These are phyloP conservation scores for Sphaerulina musiva DNA, from an alignment of 2,329 filamentous ascomycete genomes.

Conservation along the genomic window DNA sequence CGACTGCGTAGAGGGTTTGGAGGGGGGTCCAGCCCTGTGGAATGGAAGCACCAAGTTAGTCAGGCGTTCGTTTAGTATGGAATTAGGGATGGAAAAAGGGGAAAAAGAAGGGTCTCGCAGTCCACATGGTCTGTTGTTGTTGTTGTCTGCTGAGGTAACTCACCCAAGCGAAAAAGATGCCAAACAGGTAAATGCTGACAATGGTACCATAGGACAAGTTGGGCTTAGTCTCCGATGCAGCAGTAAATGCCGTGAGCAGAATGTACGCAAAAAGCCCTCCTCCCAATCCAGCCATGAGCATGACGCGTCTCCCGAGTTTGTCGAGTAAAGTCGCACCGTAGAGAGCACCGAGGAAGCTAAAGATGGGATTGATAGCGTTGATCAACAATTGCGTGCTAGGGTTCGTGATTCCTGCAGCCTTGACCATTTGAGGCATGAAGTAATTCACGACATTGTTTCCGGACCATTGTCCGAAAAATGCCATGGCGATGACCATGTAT, in stretches of 20 bases:
- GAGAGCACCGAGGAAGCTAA: constrained; percentile 34
- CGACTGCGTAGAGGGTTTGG: constrained; percentile 37
- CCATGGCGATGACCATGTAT: constrained; percentile 37
- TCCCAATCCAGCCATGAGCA: constrained; percentile 35
- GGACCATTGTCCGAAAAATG: constrained; percentile 39
- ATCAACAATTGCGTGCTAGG: constrained; percentile 36
- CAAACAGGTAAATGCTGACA: constrained; percentile 38
- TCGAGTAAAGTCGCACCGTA: constrained; percentile 34
- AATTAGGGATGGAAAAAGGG: background rate
- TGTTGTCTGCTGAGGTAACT: background rate
- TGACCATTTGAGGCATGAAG: constrained; percentile 34
- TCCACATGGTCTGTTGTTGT: background rate
- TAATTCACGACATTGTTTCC: constrained; percentile 37
- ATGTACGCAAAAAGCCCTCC: constrained; percentile 34
- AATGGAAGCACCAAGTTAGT: too few species aligned
- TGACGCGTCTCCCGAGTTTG: constrained; percentile 26
- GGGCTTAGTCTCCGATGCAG: constrained; percentile 20
- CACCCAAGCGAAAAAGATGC: constrained; percentile 36
- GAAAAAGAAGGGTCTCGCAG: background rate
- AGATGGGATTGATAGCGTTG: constrained; percentile 39
- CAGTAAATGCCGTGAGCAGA: constrained; percentile 35
- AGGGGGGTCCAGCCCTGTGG: constrained; percentile 35
- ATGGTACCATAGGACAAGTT: constrained; percentile 34
- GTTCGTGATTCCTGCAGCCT: constrained; percentile 35
- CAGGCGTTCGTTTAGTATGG: background rate